phyloP scores from a whole-genome alignment of 192 early-diverging fungal genomes.

The Backusella liffmaniae region DNA sequence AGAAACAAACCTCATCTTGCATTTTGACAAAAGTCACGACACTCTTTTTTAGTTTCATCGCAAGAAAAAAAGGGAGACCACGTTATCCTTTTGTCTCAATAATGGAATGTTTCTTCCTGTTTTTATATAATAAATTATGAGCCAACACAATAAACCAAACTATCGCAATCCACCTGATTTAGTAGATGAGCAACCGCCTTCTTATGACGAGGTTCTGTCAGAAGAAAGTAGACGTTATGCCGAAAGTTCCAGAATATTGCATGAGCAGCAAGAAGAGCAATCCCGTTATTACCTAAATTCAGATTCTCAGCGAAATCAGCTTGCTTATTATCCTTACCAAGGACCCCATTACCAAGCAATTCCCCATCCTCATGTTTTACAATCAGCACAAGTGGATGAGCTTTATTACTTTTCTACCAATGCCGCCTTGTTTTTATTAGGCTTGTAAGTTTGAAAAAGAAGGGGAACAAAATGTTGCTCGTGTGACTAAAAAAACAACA shows the following conservation, averaged over 20 bases:
- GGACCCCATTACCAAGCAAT: not conserved
- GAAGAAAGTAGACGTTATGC: not conserved
- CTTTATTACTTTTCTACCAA: not conserved
- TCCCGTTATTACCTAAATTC: not conserved
- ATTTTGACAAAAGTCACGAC: too few species aligned
- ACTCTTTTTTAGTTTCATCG: too few species aligned
- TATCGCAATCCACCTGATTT: not conserved
- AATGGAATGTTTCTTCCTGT: not conserved
- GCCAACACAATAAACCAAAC: not conserved
- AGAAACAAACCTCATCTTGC: too few species aligned
- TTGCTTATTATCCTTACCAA: not conserved
- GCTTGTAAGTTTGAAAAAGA: not conserved
- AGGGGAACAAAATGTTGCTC: not conserved
- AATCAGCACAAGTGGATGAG: not conserved
- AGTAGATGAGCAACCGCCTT: not conserved
- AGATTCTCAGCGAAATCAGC: not conserved
- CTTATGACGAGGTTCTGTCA: not conserved
- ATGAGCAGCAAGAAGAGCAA: not conserved
- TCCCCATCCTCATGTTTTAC: not conserved
- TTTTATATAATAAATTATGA: not conserved
- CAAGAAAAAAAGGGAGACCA: too few species aligned
- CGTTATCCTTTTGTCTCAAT: too few species aligned
- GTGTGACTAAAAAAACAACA: not conserved
- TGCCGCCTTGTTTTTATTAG: conserved; percentile 10
- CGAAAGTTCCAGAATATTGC: not conserved